Conservation (phyloP, 176 grass and related monocot genomes). For the Oryza glumipatula region DNA sequence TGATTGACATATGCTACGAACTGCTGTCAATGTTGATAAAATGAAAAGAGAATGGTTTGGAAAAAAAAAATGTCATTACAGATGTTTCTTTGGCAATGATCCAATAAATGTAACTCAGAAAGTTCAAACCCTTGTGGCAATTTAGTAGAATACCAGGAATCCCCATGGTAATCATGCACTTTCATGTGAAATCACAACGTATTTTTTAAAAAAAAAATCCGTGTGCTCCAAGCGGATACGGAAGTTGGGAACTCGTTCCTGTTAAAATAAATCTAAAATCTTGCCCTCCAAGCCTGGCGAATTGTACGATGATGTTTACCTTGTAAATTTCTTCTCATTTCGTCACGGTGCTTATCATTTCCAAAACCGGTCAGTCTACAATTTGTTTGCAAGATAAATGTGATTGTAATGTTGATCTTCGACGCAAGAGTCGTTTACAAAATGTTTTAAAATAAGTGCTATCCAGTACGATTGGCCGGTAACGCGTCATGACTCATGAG, state of each 20-base stretch:
- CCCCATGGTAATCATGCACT: no score
- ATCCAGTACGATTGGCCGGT: background rate
- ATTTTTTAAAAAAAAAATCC: background rate
- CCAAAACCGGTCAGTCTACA: background rate
- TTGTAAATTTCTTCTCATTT: no score
- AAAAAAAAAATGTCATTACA: background rate
- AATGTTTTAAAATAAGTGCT: background rate
- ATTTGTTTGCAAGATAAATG: background rate
- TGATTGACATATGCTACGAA: slow-evolving; percentile 7
- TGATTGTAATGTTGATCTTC: no score
- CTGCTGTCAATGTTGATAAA: background rate
- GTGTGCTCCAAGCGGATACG: background rate
- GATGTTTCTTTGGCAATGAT: background rate
- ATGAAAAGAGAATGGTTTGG: background rate
- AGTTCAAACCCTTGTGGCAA: background rate
- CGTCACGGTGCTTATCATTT: background rate
- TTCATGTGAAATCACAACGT: no score
- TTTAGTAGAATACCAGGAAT: no score
- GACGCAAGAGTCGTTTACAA: background rate
- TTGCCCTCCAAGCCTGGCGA: no score
- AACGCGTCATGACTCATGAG: background rate
- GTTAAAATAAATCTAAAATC: no score
- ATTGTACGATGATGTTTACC: no score
- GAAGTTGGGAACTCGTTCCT: background rate
- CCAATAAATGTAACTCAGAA: background rate